A percentile compares a stretch with the other conserved stretches of the same genome.
phyloP scores from a whole-genome alignment of 495 filamentous ascomycete species.

The Neurospora tetraspora region DNA sequence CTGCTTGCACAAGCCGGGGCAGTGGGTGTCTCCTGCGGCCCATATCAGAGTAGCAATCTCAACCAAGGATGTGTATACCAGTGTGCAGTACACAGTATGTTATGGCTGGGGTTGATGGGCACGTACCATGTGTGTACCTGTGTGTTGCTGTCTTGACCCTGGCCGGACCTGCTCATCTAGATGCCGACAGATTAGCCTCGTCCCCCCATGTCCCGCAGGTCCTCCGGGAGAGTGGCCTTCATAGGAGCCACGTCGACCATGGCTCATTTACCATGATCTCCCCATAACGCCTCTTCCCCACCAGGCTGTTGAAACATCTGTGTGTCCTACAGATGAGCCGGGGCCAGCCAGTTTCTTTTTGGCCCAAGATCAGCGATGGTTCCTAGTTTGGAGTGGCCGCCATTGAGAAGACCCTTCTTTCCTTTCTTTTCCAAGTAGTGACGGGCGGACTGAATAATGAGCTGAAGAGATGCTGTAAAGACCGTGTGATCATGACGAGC shows the following conservation, averaged over 20 bases:
- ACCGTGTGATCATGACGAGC: background rate
- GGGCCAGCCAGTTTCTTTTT: background rate
- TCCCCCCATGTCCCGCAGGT: slow-evolving; percentile 19
- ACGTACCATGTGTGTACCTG: background rate
- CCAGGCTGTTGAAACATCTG: slow-evolving; percentile 7
- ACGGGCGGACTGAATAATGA: background rate
- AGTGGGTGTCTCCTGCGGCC: background rate
- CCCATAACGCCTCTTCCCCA: slow-evolving; percentile 16
- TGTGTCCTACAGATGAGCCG: background rate
- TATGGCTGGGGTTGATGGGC: background rate
- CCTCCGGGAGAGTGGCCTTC: slow-evolving; percentile 15
- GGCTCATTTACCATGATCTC: slow-evolving; percentile 21
- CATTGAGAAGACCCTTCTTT: background rate
- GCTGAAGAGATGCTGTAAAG: background rate
- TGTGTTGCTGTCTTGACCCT: background rate
- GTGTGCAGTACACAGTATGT: background rate
- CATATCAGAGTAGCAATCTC: background rate
- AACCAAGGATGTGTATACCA: background rate
- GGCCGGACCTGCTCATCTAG: background rate
- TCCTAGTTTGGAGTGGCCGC: background rate
- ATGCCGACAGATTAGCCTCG: slow-evolving; percentile 25
- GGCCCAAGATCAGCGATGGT: background rate
- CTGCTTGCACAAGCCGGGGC: background rate
- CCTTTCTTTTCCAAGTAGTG: background rate
- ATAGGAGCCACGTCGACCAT: slow-evolving; percentile 32